phyloP scores from a whole-genome alignment of 768 basidiomycete genomes.

The Lentinus brumalis region DNA sequence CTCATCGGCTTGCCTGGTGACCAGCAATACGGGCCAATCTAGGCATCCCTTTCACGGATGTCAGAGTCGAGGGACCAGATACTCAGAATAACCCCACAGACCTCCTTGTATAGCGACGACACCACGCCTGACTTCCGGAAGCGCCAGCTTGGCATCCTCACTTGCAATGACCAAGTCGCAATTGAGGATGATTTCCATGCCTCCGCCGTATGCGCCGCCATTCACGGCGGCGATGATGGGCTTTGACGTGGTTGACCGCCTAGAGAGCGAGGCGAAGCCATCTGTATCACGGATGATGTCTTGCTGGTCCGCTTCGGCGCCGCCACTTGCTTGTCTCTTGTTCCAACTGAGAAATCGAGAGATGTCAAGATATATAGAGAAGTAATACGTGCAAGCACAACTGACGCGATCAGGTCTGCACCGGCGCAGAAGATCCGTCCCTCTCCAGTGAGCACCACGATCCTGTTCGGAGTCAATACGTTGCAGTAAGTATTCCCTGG shows the following conservation, averaged over 20 bases:
- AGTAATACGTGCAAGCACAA: constrained; percentile 5
- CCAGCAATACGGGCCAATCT: constrained; percentile 65
- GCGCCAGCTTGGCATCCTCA: constrained; percentile 66
- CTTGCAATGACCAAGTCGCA: constrained; percentile 77
- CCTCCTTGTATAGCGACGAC: constrained; percentile 75
- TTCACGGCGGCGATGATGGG: constrained; percentile 82
- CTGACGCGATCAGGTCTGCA: constrained; percentile 75
- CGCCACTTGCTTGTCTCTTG: constrained; percentile 47
- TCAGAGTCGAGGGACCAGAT: neutral
- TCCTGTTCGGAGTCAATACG: constrained; percentile 45
- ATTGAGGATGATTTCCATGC: constrained; percentile 53
- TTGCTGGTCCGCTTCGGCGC: constrained; percentile 45
- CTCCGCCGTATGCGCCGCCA: constrained; percentile 53
- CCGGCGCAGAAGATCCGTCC: constrained; percentile 80
- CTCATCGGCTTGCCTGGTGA: constrained; percentile 59
- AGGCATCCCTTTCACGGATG: constrained; percentile 53
- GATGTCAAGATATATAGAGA: neutral
- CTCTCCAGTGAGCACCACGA: constrained; percentile 70
- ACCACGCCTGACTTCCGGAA: constrained; percentile 80
- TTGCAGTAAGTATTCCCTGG: neutral
- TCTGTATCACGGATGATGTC: constrained; percentile 40
- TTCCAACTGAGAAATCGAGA: constrained; percentile 55
- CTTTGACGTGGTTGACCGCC: constrained; percentile 60
- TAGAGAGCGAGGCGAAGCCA: constrained; percentile 76
- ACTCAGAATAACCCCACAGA: constrained; percentile 31